Percentiles rank a stretch among this genome's conserved stretches.
These are phyloP conservation scores for Linanthus parryae DNA, from an alignment of 148 eudicot genomes.

Conservation along the genomic window DNA sequence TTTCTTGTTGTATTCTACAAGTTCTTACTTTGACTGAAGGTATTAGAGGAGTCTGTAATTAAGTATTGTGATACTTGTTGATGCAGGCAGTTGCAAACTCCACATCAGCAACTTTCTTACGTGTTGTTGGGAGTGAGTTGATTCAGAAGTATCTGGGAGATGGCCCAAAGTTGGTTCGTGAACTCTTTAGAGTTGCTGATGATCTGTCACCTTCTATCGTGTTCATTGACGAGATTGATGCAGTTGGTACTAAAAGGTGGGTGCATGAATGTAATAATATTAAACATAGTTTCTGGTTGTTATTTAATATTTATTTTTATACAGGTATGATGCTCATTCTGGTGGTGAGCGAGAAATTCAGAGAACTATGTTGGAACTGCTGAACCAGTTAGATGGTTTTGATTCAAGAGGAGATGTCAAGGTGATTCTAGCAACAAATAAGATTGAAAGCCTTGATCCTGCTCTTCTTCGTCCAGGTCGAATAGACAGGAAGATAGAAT, in stretches of 20 bases:
- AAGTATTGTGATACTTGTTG: not conserved
- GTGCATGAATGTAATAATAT: not conserved
- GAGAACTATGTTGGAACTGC: slow-evolving; percentile 91
- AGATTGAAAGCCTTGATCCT: slow-evolving; percentile 82
- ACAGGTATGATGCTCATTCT: slow-evolving; percentile 89
- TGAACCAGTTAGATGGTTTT: slow-evolving; percentile 91
- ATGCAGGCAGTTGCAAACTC: slow-evolving; percentile 78
- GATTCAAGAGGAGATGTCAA: slow-evolving; percentile 93
- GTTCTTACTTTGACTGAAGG: not conserved
- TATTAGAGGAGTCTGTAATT: not conserved
- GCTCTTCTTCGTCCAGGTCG: slow-evolving; percentile 86
- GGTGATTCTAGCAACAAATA: slow-evolving; percentile 92
- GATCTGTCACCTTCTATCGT: slow-evolving; percentile 91
- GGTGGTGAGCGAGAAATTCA: slow-evolving; percentile 98
- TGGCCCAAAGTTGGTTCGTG: slow-evolving; percentile 80
- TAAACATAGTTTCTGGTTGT: not conserved
- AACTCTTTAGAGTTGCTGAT: slow-evolving; percentile 86
- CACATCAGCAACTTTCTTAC: slow-evolving; percentile 72
- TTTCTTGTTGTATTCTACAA: no score
- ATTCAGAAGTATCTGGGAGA: slow-evolving; percentile 83
- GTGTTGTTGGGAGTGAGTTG: slow-evolving; percentile 87
- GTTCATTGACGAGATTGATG: slow-evolving; percentile 88
- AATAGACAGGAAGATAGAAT: slow-evolving; percentile 79
- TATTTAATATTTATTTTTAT: slow-evolving; percentile 3
- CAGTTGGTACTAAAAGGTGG: slow-evolving; percentile 83